Evolutionary conservation across 306 rosid species (phyloP), one percentile per base, ranked within the genome.

Genomic region (Cucurbita pepo): DNA sequence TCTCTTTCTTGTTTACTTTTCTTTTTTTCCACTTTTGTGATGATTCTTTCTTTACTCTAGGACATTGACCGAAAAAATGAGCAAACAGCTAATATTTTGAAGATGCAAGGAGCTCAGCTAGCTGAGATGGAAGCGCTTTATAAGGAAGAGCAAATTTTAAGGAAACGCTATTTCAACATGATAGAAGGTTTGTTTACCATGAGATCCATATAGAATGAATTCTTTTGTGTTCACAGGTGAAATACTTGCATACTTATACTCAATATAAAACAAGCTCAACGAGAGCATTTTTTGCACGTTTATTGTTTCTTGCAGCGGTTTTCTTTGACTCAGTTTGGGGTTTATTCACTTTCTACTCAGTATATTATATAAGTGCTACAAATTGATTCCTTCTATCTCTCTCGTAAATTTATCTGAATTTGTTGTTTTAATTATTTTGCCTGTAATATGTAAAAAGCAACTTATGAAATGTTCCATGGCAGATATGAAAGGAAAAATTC

Each of bases 401-500:
- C n/a, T 58, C 65, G 7, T 36, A 7, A 34, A 2, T 2, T 14
- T 59, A 7, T 58, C 19, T 58, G 43, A 58, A 34, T 34, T 30
- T 34, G 25, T 51, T 47, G 6, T 14, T 52, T 22, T 57, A 22
- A 56, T 56, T 56, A 57, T 57, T 25, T 25, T 25, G 7, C 16
- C 7, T 10, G 40, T 57, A 11, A 25, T 15, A 22, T 22, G 38
- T 5, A 22, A 34, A 56, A 56, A 21, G 21, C 10, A 59, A 7
- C 22, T 14, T 36, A 16, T 40, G 50, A 62, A 62, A 38, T 8
- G 69, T 40, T 61, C 48, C 37, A n/a, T 82, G 77, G 75, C 86
- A 94, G 99, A 94, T 78, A 94, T 94, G 99, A 94, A 94, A 88
- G 99, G 99, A 57, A 94, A 94, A 84, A 91, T 94, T 14, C 80